Conservation (phyloP, 257 asterid species). For the Mitragyna speciosa region DNA sequence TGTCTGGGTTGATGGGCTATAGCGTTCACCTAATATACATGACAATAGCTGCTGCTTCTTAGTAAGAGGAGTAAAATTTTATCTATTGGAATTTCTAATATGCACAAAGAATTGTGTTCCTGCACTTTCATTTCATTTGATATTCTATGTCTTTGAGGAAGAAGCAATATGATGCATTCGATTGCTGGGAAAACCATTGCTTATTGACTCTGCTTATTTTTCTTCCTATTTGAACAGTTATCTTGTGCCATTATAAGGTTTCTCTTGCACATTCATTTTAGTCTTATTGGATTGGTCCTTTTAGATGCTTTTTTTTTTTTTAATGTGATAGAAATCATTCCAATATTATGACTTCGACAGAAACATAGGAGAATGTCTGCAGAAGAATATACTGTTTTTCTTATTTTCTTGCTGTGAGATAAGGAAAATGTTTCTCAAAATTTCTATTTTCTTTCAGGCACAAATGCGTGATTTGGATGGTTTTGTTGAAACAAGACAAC, state of each 20-base stretch:
- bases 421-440: background rate
- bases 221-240: background rate
- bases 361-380: background rate
- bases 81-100: background rate
- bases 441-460: conserved; percentile 47
- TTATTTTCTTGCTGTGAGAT: background rate
- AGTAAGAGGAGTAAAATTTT: background rate
- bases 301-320: background rate
- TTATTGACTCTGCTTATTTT: background rate
- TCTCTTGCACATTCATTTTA: background rate
- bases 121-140: background rate
- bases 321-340: background rate
- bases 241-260: background rate
- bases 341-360: background rate
- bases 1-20: background rate
- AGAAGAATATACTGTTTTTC: background rate
- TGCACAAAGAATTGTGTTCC: background rate
- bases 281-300: background rate
- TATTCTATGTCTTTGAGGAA: background rate
- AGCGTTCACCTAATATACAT: background rate
- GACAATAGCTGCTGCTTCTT: background rate
- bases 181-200: background rate
- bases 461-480: conserved; percentile 99
- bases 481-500: conserved; percentile 97
- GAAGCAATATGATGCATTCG: background rate